These are phyloP conservation scores for Lobosporangium transversale DNA, from an alignment of 192 early-diverging fungal genomes.

Conservation along the genomic window DNA sequence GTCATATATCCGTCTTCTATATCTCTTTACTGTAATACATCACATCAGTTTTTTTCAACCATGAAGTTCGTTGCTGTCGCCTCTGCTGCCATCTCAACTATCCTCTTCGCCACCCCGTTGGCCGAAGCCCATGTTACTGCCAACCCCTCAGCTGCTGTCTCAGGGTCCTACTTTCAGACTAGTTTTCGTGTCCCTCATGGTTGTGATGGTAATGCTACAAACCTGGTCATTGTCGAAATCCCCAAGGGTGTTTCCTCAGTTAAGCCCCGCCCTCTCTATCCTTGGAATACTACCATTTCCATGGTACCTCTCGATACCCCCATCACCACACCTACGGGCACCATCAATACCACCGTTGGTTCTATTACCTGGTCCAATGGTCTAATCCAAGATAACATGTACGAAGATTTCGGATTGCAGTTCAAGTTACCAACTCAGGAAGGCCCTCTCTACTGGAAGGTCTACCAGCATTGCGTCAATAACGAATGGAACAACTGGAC, in stretches of 20 bases:
- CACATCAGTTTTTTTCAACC: no score
- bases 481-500: constrained; percentile 52
- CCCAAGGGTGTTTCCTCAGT: constrained; percentile 48
- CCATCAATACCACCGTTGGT: constrained; percentile 45
- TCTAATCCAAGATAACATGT: constrained; percentile 21
- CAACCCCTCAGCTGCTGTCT: constrained; percentile 39
- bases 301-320: constrained; percentile 43
- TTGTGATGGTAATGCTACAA: constrained; percentile 45
- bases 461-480: constrained; percentile 47
- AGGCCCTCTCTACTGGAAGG: constrained; percentile 42
- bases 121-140: constrained; percentile 49
- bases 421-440: constrained; percentile 38
- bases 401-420: constrained; percentile 52
- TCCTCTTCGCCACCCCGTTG: constrained; percentile 27
- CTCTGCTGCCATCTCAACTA: constrained; percentile 24
- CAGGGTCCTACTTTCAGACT: constrained; percentile 42
- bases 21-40: no score
- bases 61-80: constrained; percentile 43
- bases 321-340: constrained; percentile 35
- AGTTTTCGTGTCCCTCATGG: constrained; percentile 53
- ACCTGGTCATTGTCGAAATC: constrained; percentile 42
- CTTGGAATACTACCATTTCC: constrained; percentile 43
- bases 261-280: constrained; percentile 31
- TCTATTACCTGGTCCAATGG: constrained; percentile 41
- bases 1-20: no score